Percentiles rank a stretch among this genome's conserved stretches.
phyloP scores from a whole-genome alignment of 805 yeast genomes.

The Schwanniomyces pseudopolymorphus region DNA sequence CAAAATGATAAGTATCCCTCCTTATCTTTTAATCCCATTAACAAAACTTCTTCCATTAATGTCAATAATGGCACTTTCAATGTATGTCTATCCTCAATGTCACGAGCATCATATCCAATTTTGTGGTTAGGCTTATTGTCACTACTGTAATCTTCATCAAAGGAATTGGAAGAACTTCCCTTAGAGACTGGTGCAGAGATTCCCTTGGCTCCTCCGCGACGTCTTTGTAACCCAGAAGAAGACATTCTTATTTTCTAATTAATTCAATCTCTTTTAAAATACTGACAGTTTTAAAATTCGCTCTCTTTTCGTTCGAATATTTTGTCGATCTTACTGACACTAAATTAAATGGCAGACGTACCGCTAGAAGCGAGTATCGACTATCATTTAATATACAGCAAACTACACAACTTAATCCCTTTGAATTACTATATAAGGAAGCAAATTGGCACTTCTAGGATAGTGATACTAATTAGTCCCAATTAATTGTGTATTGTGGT shows the following conservation, averaged over 20 bases:
- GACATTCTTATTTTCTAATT: constrained; percentile 12
- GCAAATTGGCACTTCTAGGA: no score
- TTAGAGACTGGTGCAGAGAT: constrained; percentile 19
- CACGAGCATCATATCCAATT: constrained; percentile 81
- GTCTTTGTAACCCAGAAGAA: constrained; percentile 68
- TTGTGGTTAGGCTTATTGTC: constrained; percentile 46
- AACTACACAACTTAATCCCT: neutral
- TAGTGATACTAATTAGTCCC: no score
- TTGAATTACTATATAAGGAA: no score
- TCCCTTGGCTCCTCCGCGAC: constrained; percentile 55
- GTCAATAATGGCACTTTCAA: constrained; percentile 70
- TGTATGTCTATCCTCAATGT: constrained; percentile 43
- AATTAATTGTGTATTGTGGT: neutral
- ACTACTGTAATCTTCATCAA: constrained; percentile 23
- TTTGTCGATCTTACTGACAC: constrained; percentile 1
- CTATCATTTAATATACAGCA: neutral
- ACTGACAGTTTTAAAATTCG: neutral
- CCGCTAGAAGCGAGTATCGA: neutral
- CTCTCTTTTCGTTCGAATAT: constrained; percentile 1
- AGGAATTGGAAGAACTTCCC: constrained; percentile 18
- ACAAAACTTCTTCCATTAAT: constrained; percentile 92
- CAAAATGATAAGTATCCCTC: constrained; percentile 97
- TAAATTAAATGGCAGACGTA: neutral
- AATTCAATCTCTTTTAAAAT: neutral
- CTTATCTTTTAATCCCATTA: constrained; percentile 90